These are phyloP conservation scores for Sugiyamaella grinbergsii DNA, from an alignment of 1,139 yeast genomes.

Conservation along the genomic window DNA sequence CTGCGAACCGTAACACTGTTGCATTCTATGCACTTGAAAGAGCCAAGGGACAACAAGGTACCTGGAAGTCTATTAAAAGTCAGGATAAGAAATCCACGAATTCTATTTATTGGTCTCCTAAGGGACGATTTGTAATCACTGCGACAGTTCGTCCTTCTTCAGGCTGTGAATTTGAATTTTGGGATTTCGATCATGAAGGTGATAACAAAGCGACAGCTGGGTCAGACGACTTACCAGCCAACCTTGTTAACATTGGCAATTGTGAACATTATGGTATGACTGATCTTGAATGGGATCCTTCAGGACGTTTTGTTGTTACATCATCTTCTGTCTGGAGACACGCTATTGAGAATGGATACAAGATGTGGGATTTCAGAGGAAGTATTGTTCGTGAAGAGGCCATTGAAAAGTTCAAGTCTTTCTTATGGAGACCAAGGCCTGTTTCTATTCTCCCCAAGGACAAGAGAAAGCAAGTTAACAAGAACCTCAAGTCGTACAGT, in stretches of 20 bases:
- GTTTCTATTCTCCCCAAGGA: constrained; percentile 69
- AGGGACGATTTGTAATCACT: constrained; percentile 83
- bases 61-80: constrained; percentile 60
- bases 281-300: constrained; percentile 90
- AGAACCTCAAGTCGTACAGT: constrained; percentile 84
- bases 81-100: constrained; percentile 68
- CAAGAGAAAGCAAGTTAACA: constrained; percentile 86
- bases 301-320: constrained; percentile 86
- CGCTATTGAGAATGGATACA: constrained; percentile 87
- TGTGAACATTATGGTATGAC: constrained; percentile 79
- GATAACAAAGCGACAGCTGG: constrained; percentile 48
- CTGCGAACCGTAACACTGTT: constrained; percentile 70
- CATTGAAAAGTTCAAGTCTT: constrained; percentile 81
- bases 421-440: constrained; percentile 98
- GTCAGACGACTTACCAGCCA: constrained; percentile 54
- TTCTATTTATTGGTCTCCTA: constrained; percentile 86
- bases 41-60: constrained; percentile 49
- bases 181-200: constrained; percentile 82
- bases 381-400: constrained; percentile 70
- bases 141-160: constrained; percentile 69
- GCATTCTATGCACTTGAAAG: constrained; percentile 84
- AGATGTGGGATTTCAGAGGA: constrained; percentile 83
- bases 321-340: constrained; percentile 90
- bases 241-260: constrained; percentile 62
- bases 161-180: constrained; percentile 69